phyloP scores from a whole-genome alignment of 305 asterid species.

The Rubia balearica region DNA sequence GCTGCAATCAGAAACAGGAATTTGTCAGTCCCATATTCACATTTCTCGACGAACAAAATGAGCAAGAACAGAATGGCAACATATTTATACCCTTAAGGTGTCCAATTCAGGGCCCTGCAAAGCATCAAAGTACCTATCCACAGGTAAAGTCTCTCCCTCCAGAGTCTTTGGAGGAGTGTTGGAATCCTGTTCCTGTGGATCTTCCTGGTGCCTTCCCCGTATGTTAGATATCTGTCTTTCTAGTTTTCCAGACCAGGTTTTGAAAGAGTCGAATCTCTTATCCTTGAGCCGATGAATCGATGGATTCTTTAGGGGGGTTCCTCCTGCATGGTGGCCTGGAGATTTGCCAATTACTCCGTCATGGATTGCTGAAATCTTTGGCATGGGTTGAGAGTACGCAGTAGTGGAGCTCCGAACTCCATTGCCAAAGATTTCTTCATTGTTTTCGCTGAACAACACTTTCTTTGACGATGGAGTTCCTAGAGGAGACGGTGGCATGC shows the following conservation, averaged over 20 bases:
- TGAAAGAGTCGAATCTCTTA: conserved; percentile 60
- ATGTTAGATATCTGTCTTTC: conserved; percentile 61
- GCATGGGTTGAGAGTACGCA: conserved; percentile 53
- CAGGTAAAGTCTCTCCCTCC: conserved; percentile 41
- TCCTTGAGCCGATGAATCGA: conserved; percentile 39
- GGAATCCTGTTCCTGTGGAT: conserved; percentile 20
- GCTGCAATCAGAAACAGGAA: conserved; percentile 30
- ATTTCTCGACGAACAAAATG: not conserved
- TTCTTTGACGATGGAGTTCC: conserved; percentile 25
- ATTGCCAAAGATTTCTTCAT: conserved; percentile 9
- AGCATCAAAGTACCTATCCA: conserved; percentile 67
- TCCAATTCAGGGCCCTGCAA: conserved; percentile 80
- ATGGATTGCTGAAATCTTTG: conserved; percentile 29
- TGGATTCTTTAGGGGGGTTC: conserved; percentile 29
- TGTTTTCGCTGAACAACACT: conserved; percentile 31
- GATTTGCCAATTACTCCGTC: conserved; percentile 21
- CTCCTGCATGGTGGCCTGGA: conserved; percentile 11
- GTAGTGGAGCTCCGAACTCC: conserved; percentile 9
- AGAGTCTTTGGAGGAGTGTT: conserved; percentile 16
- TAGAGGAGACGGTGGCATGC: conserved; percentile 62
- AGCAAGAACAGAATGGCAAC: not conserved
- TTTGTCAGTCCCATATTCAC: not conserved
- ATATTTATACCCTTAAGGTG: conserved; percentile 40
- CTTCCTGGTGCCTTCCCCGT: conserved; percentile 36
- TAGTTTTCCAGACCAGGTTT: conserved; percentile 69